Base-by-base conservation (phyloP, 768 basidiomycete genomes). In the Russula griseocarnosa region DNA sequence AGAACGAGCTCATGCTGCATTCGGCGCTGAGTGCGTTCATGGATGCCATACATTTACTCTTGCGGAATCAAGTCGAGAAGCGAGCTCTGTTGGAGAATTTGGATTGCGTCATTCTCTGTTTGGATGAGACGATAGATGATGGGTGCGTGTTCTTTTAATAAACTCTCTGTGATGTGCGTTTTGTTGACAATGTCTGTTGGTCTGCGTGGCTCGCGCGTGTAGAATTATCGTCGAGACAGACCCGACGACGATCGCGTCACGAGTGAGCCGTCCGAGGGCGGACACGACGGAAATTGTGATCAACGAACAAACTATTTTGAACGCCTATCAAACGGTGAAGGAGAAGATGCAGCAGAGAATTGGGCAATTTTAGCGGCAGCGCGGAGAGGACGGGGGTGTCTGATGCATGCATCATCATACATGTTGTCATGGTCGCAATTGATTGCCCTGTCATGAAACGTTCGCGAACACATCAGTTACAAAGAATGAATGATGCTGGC, bases 211-310 rank as follows among this genome's bases (percentile, higher is more conserved):
- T 46, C n/a, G 44, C n/a, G 10, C 10, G 8, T 51, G 34, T 73
- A 98, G 96, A 20, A 91, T 98, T 72, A 95, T 98, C 68, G 87
- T 98, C 22, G 96, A 98, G 76, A 98, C 96, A 0, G 97, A 99
- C 73, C 81, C 95, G 3, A 84, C 92, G 0, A 90, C 95, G n/a
- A 97, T 98, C 72, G 94, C 94, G 0, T 92, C 94, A 36, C 79
- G 97, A 58, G 97, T 98, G 58, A 95, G 91, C 70, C 79, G 94
- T 67, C 92, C 97, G 49, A 87, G 86, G 67, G 88, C 96, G 18
- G 97, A 98, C 74, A 87, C 95, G 57, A 90, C 88, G 42, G 95
- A 98, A 69, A 97, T 99, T 67, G 88, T 95, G 66, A 96, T 99
- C 81, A 98, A 99, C 80, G 97, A 99, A 77, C 94, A 97, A 77